Evolutionary conservation across 2,329 filamentous ascomycete genomes (phyloP).

Genomic region (Cladorrhinum sp.): DNA sequence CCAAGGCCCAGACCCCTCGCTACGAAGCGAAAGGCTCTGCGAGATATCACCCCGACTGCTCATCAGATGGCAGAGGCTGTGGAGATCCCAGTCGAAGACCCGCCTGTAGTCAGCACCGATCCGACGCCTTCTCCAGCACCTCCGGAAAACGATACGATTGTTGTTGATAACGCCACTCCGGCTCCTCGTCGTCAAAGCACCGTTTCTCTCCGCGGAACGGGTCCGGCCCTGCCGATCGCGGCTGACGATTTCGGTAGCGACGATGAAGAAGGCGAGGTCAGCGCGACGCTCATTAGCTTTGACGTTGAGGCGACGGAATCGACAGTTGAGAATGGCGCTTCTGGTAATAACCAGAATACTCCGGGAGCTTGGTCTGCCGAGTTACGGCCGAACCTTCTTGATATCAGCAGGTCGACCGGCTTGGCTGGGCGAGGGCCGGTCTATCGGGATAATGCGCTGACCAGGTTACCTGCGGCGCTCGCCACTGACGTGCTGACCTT

Average conservation of each 20-base stretch:
- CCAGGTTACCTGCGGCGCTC: conserved; percentile 46
- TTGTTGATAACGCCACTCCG: neutral
- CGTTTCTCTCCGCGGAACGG: conserved; percentile 41
- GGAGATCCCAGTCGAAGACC: neutral
- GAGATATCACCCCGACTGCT: neutral
- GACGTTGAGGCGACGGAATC: conserved; percentile 58
- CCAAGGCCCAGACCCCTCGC: neutral
- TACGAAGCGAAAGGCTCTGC: neutral
- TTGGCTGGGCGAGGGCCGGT: conserved; percentile 17
- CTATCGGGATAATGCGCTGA: conserved; percentile 44
- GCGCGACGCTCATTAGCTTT: conserved; percentile 57
- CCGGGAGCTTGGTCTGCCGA: conserved; percentile 58
- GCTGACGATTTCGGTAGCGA: conserved; percentile 52
- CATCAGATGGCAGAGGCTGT: neutral
- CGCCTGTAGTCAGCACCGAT: neutral
- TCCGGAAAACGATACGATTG: neutral
- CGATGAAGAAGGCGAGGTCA: conserved; percentile 55
- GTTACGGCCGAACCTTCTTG: conserved; percentile 45
- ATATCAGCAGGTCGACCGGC: neutral
- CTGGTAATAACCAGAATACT: conserved; percentile 21
- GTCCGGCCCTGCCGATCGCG: neutral
- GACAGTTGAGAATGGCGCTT: conserved; percentile 33
- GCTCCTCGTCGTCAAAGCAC: conserved; percentile 43
- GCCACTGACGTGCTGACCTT: conserved; percentile 48
- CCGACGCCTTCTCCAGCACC: conserved; percentile 2